Conservation (phyloP, 805 yeast species). For the Brettanomyces anomalus region DNA sequence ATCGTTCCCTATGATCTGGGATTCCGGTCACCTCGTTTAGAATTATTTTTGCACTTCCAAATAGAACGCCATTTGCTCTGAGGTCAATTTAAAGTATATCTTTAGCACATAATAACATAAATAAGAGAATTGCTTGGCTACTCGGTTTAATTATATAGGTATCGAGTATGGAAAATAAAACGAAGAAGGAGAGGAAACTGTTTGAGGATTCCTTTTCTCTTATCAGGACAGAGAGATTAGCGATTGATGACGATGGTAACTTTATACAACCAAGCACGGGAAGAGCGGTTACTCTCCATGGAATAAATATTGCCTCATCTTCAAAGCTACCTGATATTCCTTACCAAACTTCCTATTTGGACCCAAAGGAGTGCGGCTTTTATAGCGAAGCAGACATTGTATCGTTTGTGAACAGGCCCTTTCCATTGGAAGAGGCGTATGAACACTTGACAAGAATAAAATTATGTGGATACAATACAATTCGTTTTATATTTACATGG, state of each 20-base stretch:
- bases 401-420: conserved; percentile 79
- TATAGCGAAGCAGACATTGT: conserved; percentile 62
- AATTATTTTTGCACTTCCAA: no score
- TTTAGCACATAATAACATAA: no score
- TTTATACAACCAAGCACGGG: conserved; percentile 46
- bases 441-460: conserved; percentile 62
- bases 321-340: conserved; percentile 65
- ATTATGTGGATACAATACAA: conserved; percentile 72
- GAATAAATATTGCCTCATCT: conserved; percentile 73
- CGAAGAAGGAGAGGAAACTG: no score
- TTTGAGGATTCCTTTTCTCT: background rate
- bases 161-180: no score
- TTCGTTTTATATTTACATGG: conserved; percentile 79
- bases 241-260: conserved; percentile 41
- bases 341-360: conserved; percentile 29
- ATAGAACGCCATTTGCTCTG: no score
- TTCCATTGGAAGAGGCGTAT: conserved; percentile 64
- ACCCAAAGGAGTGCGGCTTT: conserved; percentile 36
- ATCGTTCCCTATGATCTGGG: no score
- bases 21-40: no score
- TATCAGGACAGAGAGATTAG: conserved; percentile 13
- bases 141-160: no score
- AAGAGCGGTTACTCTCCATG: conserved; percentile 57
- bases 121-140: no score
- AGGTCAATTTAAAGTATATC: no score